Evolutionary conservation across 768 basidiomycete genomes (phyloP).

Genomic region (Tricholoma sp.): DNA sequence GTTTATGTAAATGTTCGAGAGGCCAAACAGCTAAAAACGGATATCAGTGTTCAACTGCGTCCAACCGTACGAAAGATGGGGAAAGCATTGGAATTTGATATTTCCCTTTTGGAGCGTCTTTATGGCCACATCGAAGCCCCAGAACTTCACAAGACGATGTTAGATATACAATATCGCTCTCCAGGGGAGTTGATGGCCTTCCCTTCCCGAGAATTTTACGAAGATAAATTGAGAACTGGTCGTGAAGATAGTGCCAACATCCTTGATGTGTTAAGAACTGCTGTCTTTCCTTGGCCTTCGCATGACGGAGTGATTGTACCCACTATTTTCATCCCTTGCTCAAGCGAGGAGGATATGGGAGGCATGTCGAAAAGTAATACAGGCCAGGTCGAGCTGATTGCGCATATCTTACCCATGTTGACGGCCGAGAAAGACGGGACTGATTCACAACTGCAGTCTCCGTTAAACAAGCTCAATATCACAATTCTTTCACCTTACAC

Average conservation of each 20-base stretch:
- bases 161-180: constrained; percentile 67
- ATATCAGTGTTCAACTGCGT: constrained; percentile 55
- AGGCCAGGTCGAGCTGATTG: constrained; percentile 51
- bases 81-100: constrained; percentile 49
- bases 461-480: constrained; percentile 24
- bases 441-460: constrained; percentile 10
- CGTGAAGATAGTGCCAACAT: constrained; percentile 30
- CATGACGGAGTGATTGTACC: constrained; percentile 33
- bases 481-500: constrained; percentile 58
- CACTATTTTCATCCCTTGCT: constrained; percentile 55
- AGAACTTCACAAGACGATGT: constrained; percentile 52
- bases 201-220: constrained; percentile 62
- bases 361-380: constrained; percentile 57
- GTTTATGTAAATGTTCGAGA: background rate
- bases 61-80: constrained; percentile 61
- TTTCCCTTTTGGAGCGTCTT: constrained; percentile 58
- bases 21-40: background rate
- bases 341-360: constrained; percentile 52
- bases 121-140: constrained; percentile 34
- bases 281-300: constrained; percentile 57
- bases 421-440: constrained; percentile 18
- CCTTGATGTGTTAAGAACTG: constrained; percentile 30
- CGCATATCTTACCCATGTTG: constrained; percentile 42
- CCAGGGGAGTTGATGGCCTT: constrained; percentile 52
- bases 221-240: constrained; percentile 45